Conservation (phyloP, 2,329 filamentous ascomycete genomes). For the Penicillium sp. region DNA sequence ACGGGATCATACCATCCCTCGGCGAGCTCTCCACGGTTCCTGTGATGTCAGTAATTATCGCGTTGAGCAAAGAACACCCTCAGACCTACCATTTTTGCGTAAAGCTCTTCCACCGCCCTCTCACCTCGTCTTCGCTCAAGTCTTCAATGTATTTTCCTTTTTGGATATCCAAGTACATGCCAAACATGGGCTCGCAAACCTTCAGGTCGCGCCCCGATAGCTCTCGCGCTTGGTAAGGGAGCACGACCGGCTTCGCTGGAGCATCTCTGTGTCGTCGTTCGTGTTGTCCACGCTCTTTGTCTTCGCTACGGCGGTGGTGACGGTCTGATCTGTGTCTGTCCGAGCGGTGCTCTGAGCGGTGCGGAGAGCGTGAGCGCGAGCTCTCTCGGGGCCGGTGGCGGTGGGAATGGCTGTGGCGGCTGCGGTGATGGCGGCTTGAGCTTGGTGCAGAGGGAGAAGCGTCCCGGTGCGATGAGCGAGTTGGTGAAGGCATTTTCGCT, state of each 20-base stretch:
- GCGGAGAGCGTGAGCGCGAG: slow-evolving; percentile 41
- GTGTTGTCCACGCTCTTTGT: slow-evolving; percentile 26
- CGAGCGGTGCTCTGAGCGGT: slow-evolving; percentile 31
- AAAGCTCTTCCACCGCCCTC: slow-evolving; percentile 92
- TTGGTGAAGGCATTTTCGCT: slow-evolving; percentile 19
- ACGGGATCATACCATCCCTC: slow-evolving; percentile 91
- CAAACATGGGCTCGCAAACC: slow-evolving; percentile 69
- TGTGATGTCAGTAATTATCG: slow-evolving; percentile 50
- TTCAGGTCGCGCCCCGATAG: slow-evolving; percentile 69
- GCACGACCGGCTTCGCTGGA: slow-evolving; percentile 32
- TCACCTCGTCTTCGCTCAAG: slow-evolving; percentile 72
- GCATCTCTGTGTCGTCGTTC: slow-evolving; percentile 17
- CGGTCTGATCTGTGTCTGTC: slow-evolving; percentile 36
- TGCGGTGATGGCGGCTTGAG: slow-evolving; percentile 20
- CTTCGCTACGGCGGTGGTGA: slow-evolving; percentile 38
- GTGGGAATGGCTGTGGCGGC: slow-evolving; percentile 22
- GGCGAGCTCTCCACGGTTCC: slow-evolving; percentile 81
- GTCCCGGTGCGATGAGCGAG: slow-evolving; percentile 7
- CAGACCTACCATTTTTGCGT: slow-evolving; percentile 72
- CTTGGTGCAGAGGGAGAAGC: slow-evolving; percentile 7
- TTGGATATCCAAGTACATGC: slow-evolving; percentile 83
- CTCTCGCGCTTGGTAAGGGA: slow-evolving; percentile 66
- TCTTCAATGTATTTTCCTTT: slow-evolving; percentile 70
- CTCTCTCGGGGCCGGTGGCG: slow-evolving; percentile 24
- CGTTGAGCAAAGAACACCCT: slow-evolving; percentile 5